Conservation (phyloP, 2,329 filamentous ascomycete genomes). For the Fusarium armeniacum region DNA sequence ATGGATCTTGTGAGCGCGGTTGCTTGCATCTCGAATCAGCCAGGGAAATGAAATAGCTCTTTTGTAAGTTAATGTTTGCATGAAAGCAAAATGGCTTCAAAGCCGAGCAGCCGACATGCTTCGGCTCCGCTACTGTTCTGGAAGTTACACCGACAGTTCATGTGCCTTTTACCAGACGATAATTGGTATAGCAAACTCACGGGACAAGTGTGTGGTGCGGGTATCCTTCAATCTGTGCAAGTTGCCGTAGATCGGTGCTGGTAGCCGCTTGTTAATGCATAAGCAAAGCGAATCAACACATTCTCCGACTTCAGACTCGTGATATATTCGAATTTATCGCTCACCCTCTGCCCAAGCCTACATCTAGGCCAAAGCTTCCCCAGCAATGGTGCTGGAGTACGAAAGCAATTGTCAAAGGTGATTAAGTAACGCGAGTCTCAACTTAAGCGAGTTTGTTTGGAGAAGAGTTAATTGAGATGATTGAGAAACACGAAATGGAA, state of each 20-base stretch:
- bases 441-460: too few species aligned
- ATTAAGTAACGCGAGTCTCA: too few species aligned
- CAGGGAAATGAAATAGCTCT: neutral
- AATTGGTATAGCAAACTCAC: slow-evolving; percentile 24
- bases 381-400: neutral
- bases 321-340: neutral
- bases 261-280: neutral
- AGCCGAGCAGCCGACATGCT: slow-evolving; percentile 4
- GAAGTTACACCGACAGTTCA: slow-evolving; percentile 7
- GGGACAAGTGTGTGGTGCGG: slow-evolving; percentile 10
- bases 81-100: neutral
- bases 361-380: neutral
- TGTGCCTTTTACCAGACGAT: slow-evolving; percentile 2
- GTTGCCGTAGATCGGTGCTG: neutral
- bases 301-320: neutral
- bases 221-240: slow-evolving; percentile 4
- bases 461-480: neutral
- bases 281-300: neutral
- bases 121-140: slow-evolving; percentile 5
- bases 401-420: neutral
- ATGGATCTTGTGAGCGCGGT: slow-evolving; percentile 24
- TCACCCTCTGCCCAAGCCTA: slow-evolving; percentile 1
- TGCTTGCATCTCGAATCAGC: slow-evolving; percentile 16
- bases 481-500: neutral
- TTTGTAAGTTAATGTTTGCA: neutral